Percentiles rank a stretch among this genome's conserved stretches.
Conservation (phyloP, 2,329 filamentous ascomycete species). For the Aureobasidium sp. region DNA sequence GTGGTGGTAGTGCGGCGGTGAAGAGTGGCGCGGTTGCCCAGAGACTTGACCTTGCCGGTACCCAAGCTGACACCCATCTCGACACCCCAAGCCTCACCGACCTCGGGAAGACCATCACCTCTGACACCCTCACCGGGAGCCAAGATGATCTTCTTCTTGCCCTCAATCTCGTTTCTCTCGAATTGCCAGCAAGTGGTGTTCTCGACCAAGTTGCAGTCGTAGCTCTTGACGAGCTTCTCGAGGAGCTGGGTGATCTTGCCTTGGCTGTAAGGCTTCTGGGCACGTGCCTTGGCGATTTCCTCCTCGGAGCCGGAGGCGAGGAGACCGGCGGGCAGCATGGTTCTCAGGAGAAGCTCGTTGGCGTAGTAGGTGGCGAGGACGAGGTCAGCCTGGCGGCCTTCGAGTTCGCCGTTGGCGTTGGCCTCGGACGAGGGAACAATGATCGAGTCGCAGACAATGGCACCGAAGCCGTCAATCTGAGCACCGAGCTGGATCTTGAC, state of each 20-base stretch:
- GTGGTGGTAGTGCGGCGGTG: conserved; percentile 89
- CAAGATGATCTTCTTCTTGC: conserved; percentile 95
- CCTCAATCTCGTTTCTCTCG: conserved; percentile 95
- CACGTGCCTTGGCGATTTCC: conserved; percentile 82
- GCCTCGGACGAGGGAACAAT: conserved; percentile 59
- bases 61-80: conserved; percentile 90
- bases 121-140: conserved; percentile 78
- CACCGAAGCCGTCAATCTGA: conserved; percentile 94
- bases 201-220: conserved; percentile 89
- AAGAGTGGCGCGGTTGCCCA: conserved; percentile 81
- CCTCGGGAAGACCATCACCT: conserved; percentile 80
- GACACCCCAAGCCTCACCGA: conserved; percentile 95
- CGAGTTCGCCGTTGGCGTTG: conserved; percentile 48
- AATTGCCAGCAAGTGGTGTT: conserved; percentile 98
- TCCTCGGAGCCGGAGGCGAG: conserved; percentile 79
- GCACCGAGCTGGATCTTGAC: conserved; percentile 99
- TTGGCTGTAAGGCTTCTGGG: conserved; percentile 77
- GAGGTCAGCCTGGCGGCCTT: conserved; percentile 76
- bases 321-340: conserved; percentile 87
- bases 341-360: conserved; percentile 85
- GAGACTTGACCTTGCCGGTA: conserved; percentile 87
- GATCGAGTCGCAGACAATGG: conserved; percentile 91
- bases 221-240: conserved; percentile 85
- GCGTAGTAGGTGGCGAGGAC: conserved; percentile 87
- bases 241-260: conserved; percentile 78